Evolutionary conservation across 805 yeast genomes (phyloP).

Genomic region (Metschnikowia picachoensis): DNA sequence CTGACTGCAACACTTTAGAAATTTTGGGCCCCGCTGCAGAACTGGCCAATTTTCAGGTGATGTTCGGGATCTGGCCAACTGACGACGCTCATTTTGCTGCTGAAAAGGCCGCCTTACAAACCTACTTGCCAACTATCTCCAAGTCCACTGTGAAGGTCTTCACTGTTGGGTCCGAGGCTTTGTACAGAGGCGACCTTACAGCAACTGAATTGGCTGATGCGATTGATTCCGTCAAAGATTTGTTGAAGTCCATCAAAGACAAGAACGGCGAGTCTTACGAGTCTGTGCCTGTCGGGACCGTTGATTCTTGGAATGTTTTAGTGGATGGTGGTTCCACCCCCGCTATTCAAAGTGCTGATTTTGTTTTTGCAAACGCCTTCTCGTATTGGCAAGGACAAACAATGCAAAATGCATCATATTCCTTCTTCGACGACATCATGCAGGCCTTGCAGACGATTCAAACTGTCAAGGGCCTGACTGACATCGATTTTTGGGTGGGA

Average conservation of each 20-base stretch:
- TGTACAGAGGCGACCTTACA: conserved; percentile 84
- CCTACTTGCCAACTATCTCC: conserved; percentile 70
- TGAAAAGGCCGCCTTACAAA: conserved; percentile 68
- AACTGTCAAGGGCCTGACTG: conserved; percentile 79
- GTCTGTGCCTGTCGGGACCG: conserved; percentile 80
- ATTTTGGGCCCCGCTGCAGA: conserved; percentile 85
- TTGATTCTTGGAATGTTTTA: conserved; percentile 91
- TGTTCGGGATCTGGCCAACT: conserved; percentile 92
- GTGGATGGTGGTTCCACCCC: conserved; percentile 73
- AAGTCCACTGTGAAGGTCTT: conserved; percentile 67
- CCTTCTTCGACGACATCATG: conserved; percentile 96
- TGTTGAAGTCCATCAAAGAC: conserved; percentile 62
- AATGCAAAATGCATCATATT: conserved; percentile 74
- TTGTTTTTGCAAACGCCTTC: conserved; percentile 91
- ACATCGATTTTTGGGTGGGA: conserved; percentile 90
- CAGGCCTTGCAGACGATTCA: conserved; percentile 91
- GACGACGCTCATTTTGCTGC: conserved; percentile 72
- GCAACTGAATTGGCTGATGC: conserved; percentile 67
- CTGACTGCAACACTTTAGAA: conserved; percentile 90
- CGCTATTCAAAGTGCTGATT: conserved; percentile 78
- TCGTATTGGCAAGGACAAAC: conserved; percentile 99
- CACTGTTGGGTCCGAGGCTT: conserved; percentile 93
- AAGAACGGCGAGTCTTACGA: conserved; percentile 76
- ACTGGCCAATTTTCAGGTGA: conserved; percentile 65
- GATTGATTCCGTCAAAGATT: conserved; percentile 58